Conservation (phyloP, 345 rosid species). For the Zanthoxylum bungeanum region DNA sequence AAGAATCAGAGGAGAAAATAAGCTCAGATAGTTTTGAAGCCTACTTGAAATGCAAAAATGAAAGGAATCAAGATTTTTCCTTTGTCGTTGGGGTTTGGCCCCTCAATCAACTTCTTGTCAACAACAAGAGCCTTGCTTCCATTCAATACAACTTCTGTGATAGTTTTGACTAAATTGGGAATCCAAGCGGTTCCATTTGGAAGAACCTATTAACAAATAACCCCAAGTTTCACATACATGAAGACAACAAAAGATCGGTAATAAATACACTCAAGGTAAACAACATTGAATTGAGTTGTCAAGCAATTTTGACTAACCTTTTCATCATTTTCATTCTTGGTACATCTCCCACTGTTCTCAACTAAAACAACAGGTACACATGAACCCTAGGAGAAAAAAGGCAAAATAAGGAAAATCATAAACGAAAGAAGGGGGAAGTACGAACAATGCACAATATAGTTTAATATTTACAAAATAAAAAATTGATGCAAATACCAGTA, state of each 20-base stretch:
- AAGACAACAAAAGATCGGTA: neutral
- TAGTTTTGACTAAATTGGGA: constrained; percentile 37
- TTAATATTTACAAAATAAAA: too few species aligned
- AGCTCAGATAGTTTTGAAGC: constrained; percentile 1
- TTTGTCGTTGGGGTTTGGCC: constrained; percentile 49
- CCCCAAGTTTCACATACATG: neutral
- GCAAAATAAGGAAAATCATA: neutral
- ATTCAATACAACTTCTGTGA: constrained; percentile 41
- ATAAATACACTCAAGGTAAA: neutral
- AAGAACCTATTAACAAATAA: constrained; percentile 35
- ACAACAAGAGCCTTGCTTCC: constrained; percentile 41
- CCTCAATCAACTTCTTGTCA: constrained; percentile 55
- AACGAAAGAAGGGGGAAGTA: neutral
- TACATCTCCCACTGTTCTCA: constrained; percentile 64
- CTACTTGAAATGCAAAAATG: constrained; percentile 46
- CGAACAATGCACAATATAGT: neutral
- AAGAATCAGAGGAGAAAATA: neutral
- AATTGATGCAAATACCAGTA: neutral
- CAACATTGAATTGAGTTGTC: neutral
- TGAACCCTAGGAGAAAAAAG: constrained; percentile 31
- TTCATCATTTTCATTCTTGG: constrained; percentile 55
- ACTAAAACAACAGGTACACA: constrained; percentile 45
- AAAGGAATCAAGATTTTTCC: constrained; percentile 49
- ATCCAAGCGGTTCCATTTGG: constrained; percentile 54
- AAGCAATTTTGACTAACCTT: constrained; percentile 36